These are phyloP conservation scores for Pinus tabuliformis DNA, from an alignment of 75 land plant genomes.

Conservation along the genomic window DNA sequence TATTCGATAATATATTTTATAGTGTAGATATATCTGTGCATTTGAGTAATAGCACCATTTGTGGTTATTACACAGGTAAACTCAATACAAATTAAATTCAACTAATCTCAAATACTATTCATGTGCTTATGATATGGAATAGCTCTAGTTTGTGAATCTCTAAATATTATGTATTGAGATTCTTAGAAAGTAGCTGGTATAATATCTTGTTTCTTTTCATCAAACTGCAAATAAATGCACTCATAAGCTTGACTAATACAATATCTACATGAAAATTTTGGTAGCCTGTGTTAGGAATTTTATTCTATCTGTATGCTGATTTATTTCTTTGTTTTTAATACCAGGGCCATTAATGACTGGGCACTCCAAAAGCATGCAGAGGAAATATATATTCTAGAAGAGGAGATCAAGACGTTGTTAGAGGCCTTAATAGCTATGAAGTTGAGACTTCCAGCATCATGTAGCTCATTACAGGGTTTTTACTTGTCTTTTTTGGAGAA, in stretches of 20 bases:
- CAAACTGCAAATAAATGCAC: background rate
- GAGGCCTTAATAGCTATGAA: slow-evolving; percentile 23
- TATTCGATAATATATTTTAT: too few species aligned
- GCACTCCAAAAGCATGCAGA: slow-evolving; percentile 49
- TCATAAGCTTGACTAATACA: background rate
- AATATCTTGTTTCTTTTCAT: background rate
- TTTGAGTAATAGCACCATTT: too few species aligned
- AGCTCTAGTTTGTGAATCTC: background rate
- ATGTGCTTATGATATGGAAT: too few species aligned
- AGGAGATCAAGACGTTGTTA: slow-evolving; percentile 34
- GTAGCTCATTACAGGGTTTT: slow-evolving; percentile 43
- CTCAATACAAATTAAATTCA: too few species aligned
- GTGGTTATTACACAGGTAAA: too few species aligned
- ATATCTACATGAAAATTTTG: background rate
- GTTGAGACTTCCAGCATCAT: slow-evolving; percentile 48
- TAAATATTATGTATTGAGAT: background rate
- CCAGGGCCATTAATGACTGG: slow-evolving; percentile 62
- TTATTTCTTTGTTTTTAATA: background rate
- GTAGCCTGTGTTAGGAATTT: background rate
- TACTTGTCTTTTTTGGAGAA: slow-evolving; percentile 40
- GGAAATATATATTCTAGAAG: slow-evolving; percentile 62
- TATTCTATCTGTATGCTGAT: slow-evolving; percentile 2
- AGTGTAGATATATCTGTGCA: too few species aligned
- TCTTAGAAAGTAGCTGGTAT: background rate
- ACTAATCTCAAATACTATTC: too few species aligned